Percentiles rank a stretch among this genome's conserved stretches.
Conservation (phyloP, 257 asterid genomes). For the Catharanthus roseus region DNA sequence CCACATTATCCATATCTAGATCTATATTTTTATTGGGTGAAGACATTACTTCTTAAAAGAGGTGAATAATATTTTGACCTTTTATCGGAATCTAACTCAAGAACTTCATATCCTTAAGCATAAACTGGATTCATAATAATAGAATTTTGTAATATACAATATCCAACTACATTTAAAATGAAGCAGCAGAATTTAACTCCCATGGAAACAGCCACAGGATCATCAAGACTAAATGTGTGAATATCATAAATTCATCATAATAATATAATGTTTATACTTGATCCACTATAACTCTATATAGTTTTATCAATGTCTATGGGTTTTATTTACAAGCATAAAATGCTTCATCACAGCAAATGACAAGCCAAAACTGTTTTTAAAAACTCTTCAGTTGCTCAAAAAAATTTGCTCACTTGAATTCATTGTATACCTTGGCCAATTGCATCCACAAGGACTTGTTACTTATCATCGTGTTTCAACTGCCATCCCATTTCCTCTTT, state of each 20-base stretch:
- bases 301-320: neutral
- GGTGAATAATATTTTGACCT: too few species aligned
- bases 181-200: neutral
- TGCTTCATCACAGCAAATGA: too few species aligned
- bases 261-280: neutral
- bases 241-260: too few species aligned
- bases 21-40: too few species aligned
- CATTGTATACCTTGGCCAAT: neutral
- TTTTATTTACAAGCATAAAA: neutral
- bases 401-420: neutral
- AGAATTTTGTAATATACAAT: too few species aligned
- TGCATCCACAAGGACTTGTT: neutral
- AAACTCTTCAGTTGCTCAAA: neutral
- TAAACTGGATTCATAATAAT: too few species aligned
- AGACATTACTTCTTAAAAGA: too few species aligned
- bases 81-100: too few species aligned
- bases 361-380: neutral
- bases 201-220: neutral
- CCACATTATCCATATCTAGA: too few species aligned
- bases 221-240: neutral
- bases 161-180: neutral
- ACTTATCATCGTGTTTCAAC: constrained; percentile 10
- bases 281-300: neutral
- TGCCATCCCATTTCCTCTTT: constrained; percentile 57
- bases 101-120: too few species aligned